phyloP scores from a whole-genome alignment of 2,329 filamentous ascomycete genomes.

The Aspergillus fumigatiaffinis region DNA sequence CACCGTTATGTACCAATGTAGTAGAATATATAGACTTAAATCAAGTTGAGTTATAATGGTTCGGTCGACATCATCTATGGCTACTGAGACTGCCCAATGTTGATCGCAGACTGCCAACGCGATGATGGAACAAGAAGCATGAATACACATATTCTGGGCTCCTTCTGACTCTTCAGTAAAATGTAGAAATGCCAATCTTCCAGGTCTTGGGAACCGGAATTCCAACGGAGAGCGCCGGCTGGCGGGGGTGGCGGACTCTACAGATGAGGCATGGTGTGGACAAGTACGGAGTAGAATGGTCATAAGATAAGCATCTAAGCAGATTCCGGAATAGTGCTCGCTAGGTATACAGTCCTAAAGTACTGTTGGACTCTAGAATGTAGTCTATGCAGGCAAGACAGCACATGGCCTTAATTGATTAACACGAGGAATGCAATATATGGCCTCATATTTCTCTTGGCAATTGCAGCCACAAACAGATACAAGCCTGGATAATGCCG shows the following conservation, averaged over 20 bases:
- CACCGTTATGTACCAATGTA: no score
- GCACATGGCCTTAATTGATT: neutral
- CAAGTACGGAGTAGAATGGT: neutral
- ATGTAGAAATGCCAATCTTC: neutral
- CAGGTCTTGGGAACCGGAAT: neutral
- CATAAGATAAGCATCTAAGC: neutral
- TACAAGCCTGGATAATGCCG: neutral
- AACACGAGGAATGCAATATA: neutral
- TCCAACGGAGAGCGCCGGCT: neutral
- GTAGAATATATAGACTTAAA: no score
- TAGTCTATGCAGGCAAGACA: neutral
- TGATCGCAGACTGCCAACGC: no score
- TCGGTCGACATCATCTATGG: no score
- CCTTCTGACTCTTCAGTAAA: neutral
- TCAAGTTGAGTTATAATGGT: no score
- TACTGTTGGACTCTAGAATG: no score
- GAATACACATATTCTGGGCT: no score
- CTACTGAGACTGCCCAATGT: no score
- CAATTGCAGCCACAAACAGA: neutral
- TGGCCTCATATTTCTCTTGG: neutral
- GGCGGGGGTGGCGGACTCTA: neutral
- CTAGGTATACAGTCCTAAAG: no score
- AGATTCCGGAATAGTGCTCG: no score
- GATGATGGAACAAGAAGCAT: no score
- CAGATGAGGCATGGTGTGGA: no score